Evolutionary conservation across 805 yeast genomes (phyloP).

Genomic region (Clavispora carvajalis): DNA sequence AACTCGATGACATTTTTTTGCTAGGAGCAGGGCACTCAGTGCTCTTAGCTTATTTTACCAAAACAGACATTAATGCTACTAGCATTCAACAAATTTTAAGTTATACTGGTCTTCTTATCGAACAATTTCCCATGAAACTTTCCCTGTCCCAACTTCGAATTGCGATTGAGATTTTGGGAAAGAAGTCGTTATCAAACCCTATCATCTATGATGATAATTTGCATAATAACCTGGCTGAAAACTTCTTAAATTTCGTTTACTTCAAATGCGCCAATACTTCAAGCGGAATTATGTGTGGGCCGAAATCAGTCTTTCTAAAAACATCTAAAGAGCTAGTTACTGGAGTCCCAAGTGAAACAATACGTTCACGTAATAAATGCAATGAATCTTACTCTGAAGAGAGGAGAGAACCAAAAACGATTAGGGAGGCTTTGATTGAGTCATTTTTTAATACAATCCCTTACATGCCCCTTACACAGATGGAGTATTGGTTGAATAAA

Average conservation of each 20-base stretch:
- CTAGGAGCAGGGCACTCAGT: conserved; percentile 67
- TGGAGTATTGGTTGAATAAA: conserved; percentile 44
- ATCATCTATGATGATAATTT: conserved; percentile 6
- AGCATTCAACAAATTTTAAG: conserved; percentile 18
- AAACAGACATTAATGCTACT: conserved; percentile 14
- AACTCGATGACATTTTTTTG: conserved; percentile 21
- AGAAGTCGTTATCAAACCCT: conserved; percentile 28
- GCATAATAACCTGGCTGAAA: conserved; percentile 19
- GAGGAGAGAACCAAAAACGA: conserved; percentile 32
- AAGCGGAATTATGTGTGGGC: conserved; percentile 31
- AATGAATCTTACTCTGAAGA: no score
- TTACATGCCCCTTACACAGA: conserved; percentile 39
- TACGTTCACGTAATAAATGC: no score
- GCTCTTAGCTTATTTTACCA: conserved; percentile 31
- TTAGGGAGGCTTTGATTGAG: conserved; percentile 44
- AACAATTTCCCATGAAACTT: conserved; percentile 52
- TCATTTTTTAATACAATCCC: conserved; percentile 50
- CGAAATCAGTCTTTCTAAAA: no score
- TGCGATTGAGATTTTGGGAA: conserved; percentile 54
- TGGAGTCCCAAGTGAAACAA: no score
- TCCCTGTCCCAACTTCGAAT: conserved; percentile 52
- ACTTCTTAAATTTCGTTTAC: conserved; percentile 40
- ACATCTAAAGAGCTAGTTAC: no score
- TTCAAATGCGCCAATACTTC: conserved; percentile 32
- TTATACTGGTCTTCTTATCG: conserved; percentile 44